Evolutionary conservation across 106 monocot genomes (phyloP), one percentile per base, ranked within the genome.

Genomic region (Gastrodia elata): DNA sequence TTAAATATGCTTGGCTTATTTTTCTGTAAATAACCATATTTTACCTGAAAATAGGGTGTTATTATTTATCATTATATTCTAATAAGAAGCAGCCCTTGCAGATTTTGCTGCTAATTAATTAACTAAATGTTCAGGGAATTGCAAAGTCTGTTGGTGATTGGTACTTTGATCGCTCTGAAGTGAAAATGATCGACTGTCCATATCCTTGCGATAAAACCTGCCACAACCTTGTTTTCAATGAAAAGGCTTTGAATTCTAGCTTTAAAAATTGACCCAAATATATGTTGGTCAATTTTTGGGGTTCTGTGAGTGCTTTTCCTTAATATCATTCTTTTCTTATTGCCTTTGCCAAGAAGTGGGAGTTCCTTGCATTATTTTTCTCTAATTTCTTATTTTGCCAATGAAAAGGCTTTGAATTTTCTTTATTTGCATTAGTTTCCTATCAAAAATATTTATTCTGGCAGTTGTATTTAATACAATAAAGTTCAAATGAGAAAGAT

Each of bases 121-220:
- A 36, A 37, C 36, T 37, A 18, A 36, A 37, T 37, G 16, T 77
- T 77, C 89, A 90, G 89, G 38, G 75, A 49, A 86, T 90, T 33
- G 83, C 86, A 26, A 40, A 67, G 65, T 68, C 86, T 44, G 89
- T 90, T n/a, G 84, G 84, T 52, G 77, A 81, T 39, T 90, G 89
- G 89, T 90, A 78, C 73, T 90, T 84, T 44, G 83, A 86, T 42
- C 83, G 86, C 9, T 35, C 79, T 33, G 56, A 64, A 69, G 72
- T 68, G 15, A 82, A 86, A 77, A 59, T 75, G 0, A 80, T 90
- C 49, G 89, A 90, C 64, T 90, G 89, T 46, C 77, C 86, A n/a
- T 90, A 90, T 77, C 89, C 89, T 24, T 90, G 89, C 36, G 89
- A 90, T 73, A 59, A 33, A 14, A 83, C 83, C 26, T 89, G 88